Percentiles rank a stretch among this genome's conserved stretches.
These are phyloP conservation scores for Tolypocladium amazonense DNA, from an alignment of 2,329 filamentous ascomycete genomes.

Conservation along the genomic window DNA sequence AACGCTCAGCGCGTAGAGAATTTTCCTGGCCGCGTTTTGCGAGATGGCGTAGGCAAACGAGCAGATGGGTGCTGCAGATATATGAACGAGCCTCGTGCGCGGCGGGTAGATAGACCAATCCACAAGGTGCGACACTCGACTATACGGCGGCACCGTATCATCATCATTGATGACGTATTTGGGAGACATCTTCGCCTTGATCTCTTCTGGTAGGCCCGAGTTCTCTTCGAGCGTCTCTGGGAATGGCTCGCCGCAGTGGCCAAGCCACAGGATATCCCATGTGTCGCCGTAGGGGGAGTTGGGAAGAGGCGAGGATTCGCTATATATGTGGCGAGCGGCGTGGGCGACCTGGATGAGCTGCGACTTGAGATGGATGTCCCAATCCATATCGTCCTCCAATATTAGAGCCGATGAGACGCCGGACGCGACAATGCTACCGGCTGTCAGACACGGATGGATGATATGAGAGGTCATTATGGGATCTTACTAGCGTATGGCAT, in stretches of 20 bases:
- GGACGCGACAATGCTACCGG: constrained; percentile 17
- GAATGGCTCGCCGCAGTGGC: constrained; percentile 29
- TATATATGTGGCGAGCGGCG: not conserved
- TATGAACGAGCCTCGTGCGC: constrained; percentile 32
- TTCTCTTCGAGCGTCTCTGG: constrained; percentile 13
- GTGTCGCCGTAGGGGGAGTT: constrained; percentile 33
- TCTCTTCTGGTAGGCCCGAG: constrained; percentile 2
- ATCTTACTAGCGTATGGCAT: constrained; percentile 18
- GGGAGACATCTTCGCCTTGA: constrained; percentile 2
- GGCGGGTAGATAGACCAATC: constrained; percentile 21
- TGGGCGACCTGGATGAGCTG: constrained; percentile 7
- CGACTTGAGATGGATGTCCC: constrained; percentile 26
- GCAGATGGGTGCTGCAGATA: constrained; percentile 29
- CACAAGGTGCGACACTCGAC: constrained; percentile 11
- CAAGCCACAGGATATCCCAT: constrained; percentile 42
- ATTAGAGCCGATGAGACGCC: constrained; percentile 27
- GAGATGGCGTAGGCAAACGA: constrained; percentile 32
- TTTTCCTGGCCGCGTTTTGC: constrained; percentile 28
- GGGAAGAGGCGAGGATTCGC: not conserved
- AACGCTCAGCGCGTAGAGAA: constrained; percentile 32
- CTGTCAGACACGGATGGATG: not conserved
- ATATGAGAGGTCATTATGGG: not conserved
- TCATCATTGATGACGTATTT: constrained; percentile 17
- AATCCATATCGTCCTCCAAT: constrained; percentile 33
- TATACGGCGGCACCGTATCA: constrained; percentile 19